Evolutionary conservation across 805 yeast species (phyloP).

Genomic region (Naumovozyma dairenensis): DNA sequence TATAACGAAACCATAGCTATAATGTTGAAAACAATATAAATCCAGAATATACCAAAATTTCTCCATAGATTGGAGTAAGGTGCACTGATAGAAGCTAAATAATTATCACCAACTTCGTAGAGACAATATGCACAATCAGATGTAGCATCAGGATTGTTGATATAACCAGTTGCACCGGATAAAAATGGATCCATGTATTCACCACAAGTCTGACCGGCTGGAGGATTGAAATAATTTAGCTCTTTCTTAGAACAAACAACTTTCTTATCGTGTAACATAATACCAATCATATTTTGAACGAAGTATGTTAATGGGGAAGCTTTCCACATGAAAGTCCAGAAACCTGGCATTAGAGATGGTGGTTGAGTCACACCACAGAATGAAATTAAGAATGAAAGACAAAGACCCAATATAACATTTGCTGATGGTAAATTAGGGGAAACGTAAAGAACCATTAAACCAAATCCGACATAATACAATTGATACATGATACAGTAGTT

Average conservation of each 20-base stretch:
- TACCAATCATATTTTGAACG: slow-evolving; percentile 37
- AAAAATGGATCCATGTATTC: slow-evolving; percentile 15
- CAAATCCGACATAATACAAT: slow-evolving; percentile 34
- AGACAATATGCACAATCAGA: slow-evolving; percentile 47
- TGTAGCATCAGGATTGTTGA: slow-evolving; percentile 30
- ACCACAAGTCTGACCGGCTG: slow-evolving; percentile 18
- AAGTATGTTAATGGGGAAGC: slow-evolving; percentile 36
- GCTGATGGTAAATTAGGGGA: slow-evolving; percentile 23
- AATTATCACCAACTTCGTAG: slow-evolving; percentile 44
- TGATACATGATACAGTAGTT: slow-evolving; percentile 35
- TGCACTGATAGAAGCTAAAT: slow-evolving; percentile 32
- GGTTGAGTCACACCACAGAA: slow-evolving; percentile 36
- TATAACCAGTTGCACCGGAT: slow-evolving; percentile 16
- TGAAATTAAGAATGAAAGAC: slow-evolving; percentile 25
- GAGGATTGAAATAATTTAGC: slow-evolving; percentile 14
- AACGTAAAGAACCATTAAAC: slow-evolving; percentile 25
- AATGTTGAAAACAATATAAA: slow-evolving; percentile 38
- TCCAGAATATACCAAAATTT: slow-evolving; percentile 46
- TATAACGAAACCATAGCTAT: slow-evolving; percentile 34
- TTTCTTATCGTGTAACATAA: slow-evolving; percentile 37
- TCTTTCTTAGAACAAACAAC: slow-evolving; percentile 34
- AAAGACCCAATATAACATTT: slow-evolving; percentile 18
- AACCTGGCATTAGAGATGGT: slow-evolving; percentile 30
- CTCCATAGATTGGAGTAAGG: slow-evolving; percentile 39
- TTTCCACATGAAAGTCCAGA: slow-evolving; percentile 36